Percentiles rank a stretch among this genome's conserved stretches.
Evolutionary conservation across 2,329 filamentous ascomycete species (phyloP).

Genomic region (Colletotrichum tabaci): DNA sequence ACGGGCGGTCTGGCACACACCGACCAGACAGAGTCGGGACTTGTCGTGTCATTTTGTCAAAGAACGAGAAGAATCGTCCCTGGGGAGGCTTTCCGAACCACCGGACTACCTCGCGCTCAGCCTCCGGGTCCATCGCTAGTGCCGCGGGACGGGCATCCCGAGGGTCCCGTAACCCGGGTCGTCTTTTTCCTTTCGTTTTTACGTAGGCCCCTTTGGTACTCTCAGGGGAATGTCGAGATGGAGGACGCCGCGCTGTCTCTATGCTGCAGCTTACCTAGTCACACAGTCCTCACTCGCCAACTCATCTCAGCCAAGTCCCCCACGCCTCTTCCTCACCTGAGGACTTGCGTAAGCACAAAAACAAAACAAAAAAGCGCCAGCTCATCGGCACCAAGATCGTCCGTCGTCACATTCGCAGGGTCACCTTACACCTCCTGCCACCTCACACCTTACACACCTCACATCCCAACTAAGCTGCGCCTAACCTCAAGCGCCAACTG

Average conservation of each 20-base stretch:
- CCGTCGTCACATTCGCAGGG: slow-evolving; percentile 7
- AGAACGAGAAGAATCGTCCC: too few relatives aligned
- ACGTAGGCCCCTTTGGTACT: not conserved
- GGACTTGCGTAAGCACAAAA: too few relatives aligned
- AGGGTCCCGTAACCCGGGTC: slow-evolving; percentile 27
- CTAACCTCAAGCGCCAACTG: not conserved
- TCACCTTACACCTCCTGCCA: not conserved
- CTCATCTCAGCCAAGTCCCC: not conserved
- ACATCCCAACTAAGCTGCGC: not conserved
- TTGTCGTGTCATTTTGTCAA: too few relatives aligned
- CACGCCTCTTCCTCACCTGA: too few relatives aligned
- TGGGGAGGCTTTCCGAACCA: too few relatives aligned
- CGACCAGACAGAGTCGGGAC: not conserved
- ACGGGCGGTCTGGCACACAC: not conserved
- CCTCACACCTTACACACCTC: not conserved
- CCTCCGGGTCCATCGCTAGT: slow-evolving; percentile 2
- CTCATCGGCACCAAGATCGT: slow-evolving; percentile 17
- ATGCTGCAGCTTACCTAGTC: not conserved
- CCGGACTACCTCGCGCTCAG: not conserved
- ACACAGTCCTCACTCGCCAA: not conserved
- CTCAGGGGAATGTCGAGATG: not conserved
- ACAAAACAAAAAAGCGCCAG: not conserved
- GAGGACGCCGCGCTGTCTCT: not conserved
- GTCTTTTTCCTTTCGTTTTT: not conserved
- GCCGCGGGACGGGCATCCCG: slow-evolving; percentile 33